Evolutionary conservation across 2,329 filamentous ascomycete genomes (phyloP).

Genomic region (Coccinonectria pachysandricola): DNA sequence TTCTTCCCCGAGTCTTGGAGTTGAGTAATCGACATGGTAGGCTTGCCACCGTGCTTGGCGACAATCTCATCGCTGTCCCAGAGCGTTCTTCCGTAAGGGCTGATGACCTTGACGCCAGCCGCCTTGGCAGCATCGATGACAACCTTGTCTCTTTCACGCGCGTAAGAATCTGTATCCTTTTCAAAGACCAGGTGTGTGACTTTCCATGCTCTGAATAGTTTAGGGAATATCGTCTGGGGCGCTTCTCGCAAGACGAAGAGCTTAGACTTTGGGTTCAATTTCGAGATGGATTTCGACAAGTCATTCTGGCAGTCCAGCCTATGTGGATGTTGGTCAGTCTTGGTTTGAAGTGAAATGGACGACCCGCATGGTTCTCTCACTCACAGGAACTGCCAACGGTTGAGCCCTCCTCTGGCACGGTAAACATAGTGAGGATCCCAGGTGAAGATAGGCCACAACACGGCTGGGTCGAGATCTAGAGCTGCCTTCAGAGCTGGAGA

Average conservation of each 20-base stretch:
- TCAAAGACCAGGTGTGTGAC: slow-evolving; percentile 71
- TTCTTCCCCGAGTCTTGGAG: slow-evolving; percentile 53
- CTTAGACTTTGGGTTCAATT: slow-evolving; percentile 60
- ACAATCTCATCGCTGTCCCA: slow-evolving; percentile 66
- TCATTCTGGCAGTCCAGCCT: slow-evolving; percentile 65
- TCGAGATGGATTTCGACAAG: slow-evolving; percentile 55
- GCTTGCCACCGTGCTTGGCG: slow-evolving; percentile 52
- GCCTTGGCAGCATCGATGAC: slow-evolving; percentile 49
- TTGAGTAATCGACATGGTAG: slow-evolving; percentile 65
- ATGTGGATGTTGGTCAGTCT: slow-evolving; percentile 3
- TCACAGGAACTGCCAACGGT: slow-evolving; percentile 64
- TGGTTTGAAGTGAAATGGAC: not conserved
- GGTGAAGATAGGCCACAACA: slow-evolving; percentile 66
- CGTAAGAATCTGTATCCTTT: slow-evolving; percentile 68
- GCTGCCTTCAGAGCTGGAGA: slow-evolving; percentile 64
- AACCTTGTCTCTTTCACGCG: slow-evolving; percentile 48
- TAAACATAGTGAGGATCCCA: slow-evolving; percentile 79
- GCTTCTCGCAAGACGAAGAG: slow-evolving; percentile 63
- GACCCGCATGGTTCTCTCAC: slow-evolving; percentile 5
- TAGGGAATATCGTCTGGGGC: slow-evolving; percentile 60
- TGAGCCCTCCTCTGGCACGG: slow-evolving; percentile 56
- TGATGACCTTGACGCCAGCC: slow-evolving; percentile 59
- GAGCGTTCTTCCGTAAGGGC: slow-evolving; percentile 54
- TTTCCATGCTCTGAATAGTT: slow-evolving; percentile 63
- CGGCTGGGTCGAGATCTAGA: slow-evolving; percentile 56